Evolutionary conservation across 441 rosid genomes (phyloP).

Genomic region (Aleurites moluccanus): DNA sequence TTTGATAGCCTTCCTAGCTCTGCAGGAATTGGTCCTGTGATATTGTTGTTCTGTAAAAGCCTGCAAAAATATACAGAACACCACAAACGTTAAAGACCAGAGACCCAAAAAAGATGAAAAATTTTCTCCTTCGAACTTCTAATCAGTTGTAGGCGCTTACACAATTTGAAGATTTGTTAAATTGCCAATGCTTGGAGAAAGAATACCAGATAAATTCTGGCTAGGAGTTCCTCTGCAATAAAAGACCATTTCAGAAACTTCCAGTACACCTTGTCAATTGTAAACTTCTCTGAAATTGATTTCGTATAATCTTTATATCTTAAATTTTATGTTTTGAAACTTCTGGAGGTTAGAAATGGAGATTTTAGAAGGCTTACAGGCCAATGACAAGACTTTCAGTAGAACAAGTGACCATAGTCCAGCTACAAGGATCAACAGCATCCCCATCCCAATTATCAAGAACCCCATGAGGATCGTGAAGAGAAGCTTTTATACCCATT

Average conservation of each 20-base stretch:
- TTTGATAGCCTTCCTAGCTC: constrained; percentile 71
- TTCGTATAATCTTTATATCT: neutral
- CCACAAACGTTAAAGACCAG: constrained; percentile 11
- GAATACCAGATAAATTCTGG: constrained; percentile 90
- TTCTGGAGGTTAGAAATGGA: neutral
- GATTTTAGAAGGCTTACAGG: constrained; percentile 59
- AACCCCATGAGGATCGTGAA: constrained; percentile 89
- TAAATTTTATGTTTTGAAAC: neutral
- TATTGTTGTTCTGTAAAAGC: constrained; percentile 89
- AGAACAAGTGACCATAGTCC: constrained; percentile 98
- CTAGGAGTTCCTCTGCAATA: constrained; percentile 84
- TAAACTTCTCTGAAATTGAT: neutral
- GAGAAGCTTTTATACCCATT: constrained; percentile 72
- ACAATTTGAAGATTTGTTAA: constrained; percentile 88
- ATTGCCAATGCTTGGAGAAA: constrained; percentile 94
- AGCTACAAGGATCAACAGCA: constrained; percentile 99
- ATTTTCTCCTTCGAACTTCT: neutral
- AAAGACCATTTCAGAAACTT: constrained; percentile 21
- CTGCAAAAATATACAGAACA: constrained; percentile 40
- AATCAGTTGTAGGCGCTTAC: constrained; percentile 48
- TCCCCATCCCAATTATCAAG: constrained; percentile 96
- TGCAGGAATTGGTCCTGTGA: constrained; percentile 72
- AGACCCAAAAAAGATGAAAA: neutral
- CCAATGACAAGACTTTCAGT: constrained; percentile 84
- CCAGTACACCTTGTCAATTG: neutral